Base-by-base conservation (phyloP, 2,329 filamentous ascomycete genomes). In the Pezicula radicicola region DNA sequence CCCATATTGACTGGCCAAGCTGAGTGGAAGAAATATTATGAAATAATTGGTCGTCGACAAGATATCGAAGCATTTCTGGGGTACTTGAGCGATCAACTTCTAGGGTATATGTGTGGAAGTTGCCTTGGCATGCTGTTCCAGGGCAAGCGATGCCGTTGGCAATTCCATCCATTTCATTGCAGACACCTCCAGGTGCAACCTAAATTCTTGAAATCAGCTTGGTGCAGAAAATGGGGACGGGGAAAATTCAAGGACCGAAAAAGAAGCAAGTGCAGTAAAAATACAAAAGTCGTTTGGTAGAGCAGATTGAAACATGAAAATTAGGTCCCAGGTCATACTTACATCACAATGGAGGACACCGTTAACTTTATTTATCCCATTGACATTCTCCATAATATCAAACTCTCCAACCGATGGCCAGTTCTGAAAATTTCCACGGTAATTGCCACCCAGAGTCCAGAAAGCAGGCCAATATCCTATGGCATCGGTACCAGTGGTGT, bases 371-470 rank as follows among this genome's bases (percentile, higher is more conserved):
- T 44, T 28, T 9, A 25, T 2, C 8, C 41, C 41, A n/a, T 44
- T 44, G 18, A 44, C 41, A 44, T 44, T 44, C 41, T 44, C 41
- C 41, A 44, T 30, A 28, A 44, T 44, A 28, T 44, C 41, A 12
- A 44, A 44, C 25, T 44, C 41, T 25, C 41, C 41, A 44, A 27
- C 25, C 4, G 18, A 18, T 9, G 41, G 41, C 41, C 41, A 44
- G 9, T 25, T 44, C 41, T 44, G 41, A 28, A 30, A 27, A 12
- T 44, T 44, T 10, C 18, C 18, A 25, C 41, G 41, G 18, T 21
- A 28, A 27, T 44, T 28, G 2, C 25, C 8, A 10, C 41, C 41
- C 21, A 44, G 25, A 44, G 41, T 28, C 41, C 41, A 44, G 21
- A 44, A 44, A 12, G 41, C 41, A 13, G 41, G 41, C 41, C 41